A percentile compares a stretch with the other conserved stretches of the same genome.
phyloP scores from a whole-genome alignment of 140 eudicot species.

The Ambrosia hybrid region DNA sequence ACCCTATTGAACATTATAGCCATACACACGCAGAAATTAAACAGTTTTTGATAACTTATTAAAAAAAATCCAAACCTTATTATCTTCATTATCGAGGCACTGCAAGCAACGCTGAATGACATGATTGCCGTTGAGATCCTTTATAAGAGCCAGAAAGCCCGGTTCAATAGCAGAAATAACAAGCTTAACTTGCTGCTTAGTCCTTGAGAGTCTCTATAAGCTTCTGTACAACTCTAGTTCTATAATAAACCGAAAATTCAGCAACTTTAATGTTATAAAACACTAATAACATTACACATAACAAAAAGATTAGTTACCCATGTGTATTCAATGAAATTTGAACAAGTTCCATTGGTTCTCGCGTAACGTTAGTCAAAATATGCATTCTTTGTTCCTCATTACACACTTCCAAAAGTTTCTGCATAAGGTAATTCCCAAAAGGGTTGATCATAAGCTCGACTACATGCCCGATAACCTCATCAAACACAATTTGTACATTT shows the following conservation, averaged over 20 bases:
- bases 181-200: conserved; percentile 52
- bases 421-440: conserved; percentile 78
- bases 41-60: neutral
- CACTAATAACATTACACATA: neutral
- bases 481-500: conserved; percentile 52
- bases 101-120: conserved; percentile 72
- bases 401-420: conserved; percentile 67
- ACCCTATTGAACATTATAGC: neutral
- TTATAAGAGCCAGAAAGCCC: conserved; percentile 64
- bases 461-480: conserved; percentile 57
- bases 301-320: conserved; percentile 43
- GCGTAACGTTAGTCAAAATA: conserved; percentile 40
- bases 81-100: conserved; percentile 59
- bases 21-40: neutral
- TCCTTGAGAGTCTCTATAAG: conserved; percentile 68
- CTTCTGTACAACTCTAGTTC: conserved; percentile 75
- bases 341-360: conserved; percentile 47
- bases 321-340: conserved; percentile 58
- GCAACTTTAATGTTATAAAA: neutral
- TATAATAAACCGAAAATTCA: conserved; percentile 12
- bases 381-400: conserved; percentile 61
- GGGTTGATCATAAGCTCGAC: conserved; percentile 72
- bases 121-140: conserved; percentile 72
- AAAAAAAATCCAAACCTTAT: conserved; percentile 47
- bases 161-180: conserved; percentile 64